Base-by-base conservation (phyloP, 345 rosid species). In the Brassica nigra region DNA sequence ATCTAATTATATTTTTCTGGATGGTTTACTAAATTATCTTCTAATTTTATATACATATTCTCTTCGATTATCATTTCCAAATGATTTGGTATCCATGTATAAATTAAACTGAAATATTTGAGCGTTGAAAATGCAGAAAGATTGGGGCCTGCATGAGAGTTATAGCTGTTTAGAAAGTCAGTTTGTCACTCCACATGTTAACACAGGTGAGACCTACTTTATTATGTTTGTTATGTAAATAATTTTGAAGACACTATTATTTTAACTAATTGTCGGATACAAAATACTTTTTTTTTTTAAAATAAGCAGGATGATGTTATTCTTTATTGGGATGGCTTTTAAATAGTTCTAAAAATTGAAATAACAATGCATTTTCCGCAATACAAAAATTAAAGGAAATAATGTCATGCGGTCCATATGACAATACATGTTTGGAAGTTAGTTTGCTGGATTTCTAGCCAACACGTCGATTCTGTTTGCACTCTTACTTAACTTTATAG, bases 131-230 rank as follows among this genome's bases (percentile, higher is more conserved):
- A 23, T 78, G 49, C 89, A 94, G 95, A 81, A 88, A 73, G 81
- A 83, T 44, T 87, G 95, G 91, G 87, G 76, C 59, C 82, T 83
- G 80, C 82, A 87, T 54, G 92, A 85, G 87, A 76, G 83, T 80
- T 86, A 84, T 80, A 86, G 86, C 77, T 88, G 85, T 83, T 72
- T 76, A 82, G 86, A 85, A 47, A 69, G 61, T 69, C 79, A 80
- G 20, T 49, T 75, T 75, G 76, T 71, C 67, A 70, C 80, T 71
- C 77, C 80, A 65, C 77, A 42, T 71, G 63, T 55, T 64, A 42
- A 12, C 68, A 65, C 12, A 79, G 94, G 93, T 90, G 70, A 67
- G 77, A 63, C 61, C 52, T 62, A 31, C 49, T 76, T 82, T 15
- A 33, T 67, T 49, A 14, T 49, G 16, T 14, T 49, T 14, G 39